A percentile compares a stretch with the other conserved stretches of the same genome.
phyloP scores from a whole-genome alignment of 2,329 filamentous ascomycete genomes.

The Aschersonia sp. region DNA sequence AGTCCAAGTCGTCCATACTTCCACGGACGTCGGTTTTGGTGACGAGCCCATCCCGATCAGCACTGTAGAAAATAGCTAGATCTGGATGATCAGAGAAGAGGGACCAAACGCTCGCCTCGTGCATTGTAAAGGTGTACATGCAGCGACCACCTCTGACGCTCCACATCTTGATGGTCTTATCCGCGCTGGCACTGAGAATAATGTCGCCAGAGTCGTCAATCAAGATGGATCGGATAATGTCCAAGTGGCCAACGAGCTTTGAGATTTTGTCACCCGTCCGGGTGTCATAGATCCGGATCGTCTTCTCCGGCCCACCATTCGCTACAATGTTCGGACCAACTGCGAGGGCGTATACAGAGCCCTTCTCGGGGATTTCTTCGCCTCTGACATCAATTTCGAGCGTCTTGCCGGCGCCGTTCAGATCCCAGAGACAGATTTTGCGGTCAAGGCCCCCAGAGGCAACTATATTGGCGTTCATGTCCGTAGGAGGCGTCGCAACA shows the following conservation, averaged over 20 bases:
- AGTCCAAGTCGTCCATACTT: constrained; percentile 54
- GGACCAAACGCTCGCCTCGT: constrained; percentile 96
- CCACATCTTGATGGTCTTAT: constrained; percentile 97
- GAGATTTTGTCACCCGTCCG: constrained; percentile 80
- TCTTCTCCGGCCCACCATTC: constrained; percentile 86
- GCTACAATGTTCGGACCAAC: constrained; percentile 71
- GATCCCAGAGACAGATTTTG: constrained; percentile 85
- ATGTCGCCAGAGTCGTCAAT: constrained; percentile 80
- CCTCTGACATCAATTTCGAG: constrained; percentile 75
- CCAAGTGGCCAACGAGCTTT: constrained; percentile 92
- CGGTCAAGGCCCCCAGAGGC: constrained; percentile 88
- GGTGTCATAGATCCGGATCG: constrained; percentile 83
- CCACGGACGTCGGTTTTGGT: constrained; percentile 85
- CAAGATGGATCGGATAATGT: constrained; percentile 83
- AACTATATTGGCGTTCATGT: constrained; percentile 62
- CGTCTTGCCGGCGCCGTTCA: constrained; percentile 73
- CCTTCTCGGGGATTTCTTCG: constrained; percentile 76
- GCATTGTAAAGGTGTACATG: constrained; percentile 98
- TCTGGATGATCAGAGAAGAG: constrained; percentile 78
- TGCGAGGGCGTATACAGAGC: constrained; percentile 83
- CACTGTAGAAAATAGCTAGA: constrained; percentile 84
- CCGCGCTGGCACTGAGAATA: constrained; percentile 85
- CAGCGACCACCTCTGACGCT: constrained; percentile 88
- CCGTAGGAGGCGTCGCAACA: constrained; percentile 55
- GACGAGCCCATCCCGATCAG: constrained; percentile 82